phyloP scores from a whole-genome alignment of 768 basidiomycete genomes.

The Podaxis pistillaris region DNA sequence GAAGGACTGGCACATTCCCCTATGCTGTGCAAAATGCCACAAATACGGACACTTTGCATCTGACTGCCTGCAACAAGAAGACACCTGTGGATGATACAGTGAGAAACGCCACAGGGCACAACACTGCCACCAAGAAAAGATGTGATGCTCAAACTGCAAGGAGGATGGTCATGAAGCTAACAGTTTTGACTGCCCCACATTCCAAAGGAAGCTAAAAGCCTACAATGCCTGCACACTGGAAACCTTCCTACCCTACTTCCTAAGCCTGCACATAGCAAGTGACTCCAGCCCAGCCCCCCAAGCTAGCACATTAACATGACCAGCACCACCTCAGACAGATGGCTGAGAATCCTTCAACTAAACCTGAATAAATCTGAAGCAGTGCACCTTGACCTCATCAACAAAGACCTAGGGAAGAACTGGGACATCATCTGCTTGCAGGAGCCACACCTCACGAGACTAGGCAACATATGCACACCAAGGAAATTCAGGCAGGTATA shows the following conservation, averaged over 20 bases:
- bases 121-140: not conserved
- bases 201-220: not conserved
- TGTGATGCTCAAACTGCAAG: not conserved
- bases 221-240: too few relatives aligned
- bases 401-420: conserved; percentile 12
- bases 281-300: too few relatives aligned
- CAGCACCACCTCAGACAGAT: not conserved
- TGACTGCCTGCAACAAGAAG: not conserved
- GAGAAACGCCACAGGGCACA: not conserved
- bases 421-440: conserved; percentile 36
- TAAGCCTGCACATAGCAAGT: too few relatives aligned
- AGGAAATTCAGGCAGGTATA: conserved; percentile 18
- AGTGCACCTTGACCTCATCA: conserved; percentile 17
- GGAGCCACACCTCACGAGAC: conserved; percentile 34
- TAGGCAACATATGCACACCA: conserved; percentile 19
- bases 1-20: not conserved
- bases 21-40: not conserved
- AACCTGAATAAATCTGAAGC: conserved; percentile 17
- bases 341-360: conserved; percentile 19
- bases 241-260: too few relatives aligned
- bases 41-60: not conserved
- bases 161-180: not conserved
- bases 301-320: not conserved
- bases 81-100: not conserved
- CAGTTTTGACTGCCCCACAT: not conserved